Base-by-base conservation (phyloP, 768 basidiomycete genomes). In the Mycena pura region DNA sequence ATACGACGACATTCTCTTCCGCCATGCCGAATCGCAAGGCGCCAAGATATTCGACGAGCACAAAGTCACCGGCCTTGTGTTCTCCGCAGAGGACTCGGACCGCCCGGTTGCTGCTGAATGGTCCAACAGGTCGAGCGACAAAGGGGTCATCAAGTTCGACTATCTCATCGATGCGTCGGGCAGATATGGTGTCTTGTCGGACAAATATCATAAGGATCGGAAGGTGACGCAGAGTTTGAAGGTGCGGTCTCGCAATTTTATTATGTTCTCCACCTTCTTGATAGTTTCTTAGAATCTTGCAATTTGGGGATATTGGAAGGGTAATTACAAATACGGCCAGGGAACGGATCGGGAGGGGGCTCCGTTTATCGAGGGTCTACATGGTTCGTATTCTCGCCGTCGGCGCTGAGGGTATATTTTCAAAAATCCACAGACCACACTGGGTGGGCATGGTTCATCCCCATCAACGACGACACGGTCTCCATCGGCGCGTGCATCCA, bases 131-230 rank as follows among this genome's bases (percentile, higher is more conserved):
- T 34, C 50, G 36, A 38, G 50, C 13, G 11, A 39, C 50, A 28
- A 27, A 19, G 50, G 50, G 22, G 17, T 28, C 3, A 51, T 51
- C 50, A 28, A 27, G 36, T 51, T 51, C 50, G 36, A 51, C 50
- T 51, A 40, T 40, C 50, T 51, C 50, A 51, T 51, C 38, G 50
- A 51, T 28, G 50, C 50, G 25, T 27, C 50, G 25, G 62, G 54
- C 15, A 32, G 83, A 6, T 69, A 76, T 1, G 83, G 84, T 2
- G 31, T 84, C 55, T 73, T 84, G 70, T 82, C 80, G 8, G 77
- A 75, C 24, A 79, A 76, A 39, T 82, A 84, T 56, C 67, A 82
- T 24, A 79, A 79, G 56, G 81, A 82, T 60, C 74, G 83, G 21
- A 75, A 72, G 46, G 77, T 77, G 24, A 51, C 38, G 25, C 25